A percentile compares a stretch with the other conserved stretches of the same genome.
These are phyloP conservation scores for Penicillium sp. DNA, from an alignment of 2,329 filamentous ascomycete genomes.

Conservation along the genomic window DNA sequence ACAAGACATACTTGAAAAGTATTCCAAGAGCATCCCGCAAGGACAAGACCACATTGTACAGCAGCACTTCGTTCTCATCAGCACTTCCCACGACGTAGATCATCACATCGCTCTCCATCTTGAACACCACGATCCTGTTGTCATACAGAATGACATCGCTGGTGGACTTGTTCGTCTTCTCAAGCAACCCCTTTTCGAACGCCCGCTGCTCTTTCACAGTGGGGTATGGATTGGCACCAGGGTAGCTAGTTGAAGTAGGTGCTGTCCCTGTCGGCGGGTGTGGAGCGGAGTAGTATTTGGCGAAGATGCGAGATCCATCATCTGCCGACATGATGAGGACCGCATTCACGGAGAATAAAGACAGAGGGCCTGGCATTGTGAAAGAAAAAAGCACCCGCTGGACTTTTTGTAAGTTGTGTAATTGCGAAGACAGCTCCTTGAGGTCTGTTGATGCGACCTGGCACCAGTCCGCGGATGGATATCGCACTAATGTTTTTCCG, in stretches of 20 bases:
- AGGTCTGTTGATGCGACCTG: slow-evolving; percentile 19
- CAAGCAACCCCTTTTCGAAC: slow-evolving; percentile 91
- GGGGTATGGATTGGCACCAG: slow-evolving; percentile 70
- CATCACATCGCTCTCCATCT: slow-evolving; percentile 96
- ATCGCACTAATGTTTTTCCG: slow-evolving; percentile 22
- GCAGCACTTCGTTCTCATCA: slow-evolving; percentile 93
- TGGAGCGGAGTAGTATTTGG: slow-evolving; percentile 81
- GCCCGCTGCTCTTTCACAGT: slow-evolving; percentile 89
- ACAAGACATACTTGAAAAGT: slow-evolving; percentile 69
- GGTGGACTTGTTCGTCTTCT: slow-evolving; percentile 93
- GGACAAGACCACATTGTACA: slow-evolving; percentile 92
- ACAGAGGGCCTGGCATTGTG: slow-evolving; percentile 67
- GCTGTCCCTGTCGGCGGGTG: slow-evolving; percentile 57
- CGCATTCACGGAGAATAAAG: slow-evolving; percentile 69
- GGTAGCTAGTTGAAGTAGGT: slow-evolving; percentile 52
- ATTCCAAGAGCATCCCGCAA: slow-evolving; percentile 84
- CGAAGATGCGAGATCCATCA: slow-evolving; percentile 84
- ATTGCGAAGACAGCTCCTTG: neutral
- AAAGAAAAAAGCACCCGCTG: neutral
- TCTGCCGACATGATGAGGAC: slow-evolving; percentile 75
- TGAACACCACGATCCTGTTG: slow-evolving; percentile 93
- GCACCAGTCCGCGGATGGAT: slow-evolving; percentile 20
- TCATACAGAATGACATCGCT: slow-evolving; percentile 97
- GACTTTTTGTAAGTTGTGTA: slow-evolving; percentile 9
- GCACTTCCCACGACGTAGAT: slow-evolving; percentile 84